Percentiles rank a stretch among this genome's conserved stretches.
Conservation (phyloP, 352 stramenopile genomes). For the Phytophthora palmivora region DNA sequence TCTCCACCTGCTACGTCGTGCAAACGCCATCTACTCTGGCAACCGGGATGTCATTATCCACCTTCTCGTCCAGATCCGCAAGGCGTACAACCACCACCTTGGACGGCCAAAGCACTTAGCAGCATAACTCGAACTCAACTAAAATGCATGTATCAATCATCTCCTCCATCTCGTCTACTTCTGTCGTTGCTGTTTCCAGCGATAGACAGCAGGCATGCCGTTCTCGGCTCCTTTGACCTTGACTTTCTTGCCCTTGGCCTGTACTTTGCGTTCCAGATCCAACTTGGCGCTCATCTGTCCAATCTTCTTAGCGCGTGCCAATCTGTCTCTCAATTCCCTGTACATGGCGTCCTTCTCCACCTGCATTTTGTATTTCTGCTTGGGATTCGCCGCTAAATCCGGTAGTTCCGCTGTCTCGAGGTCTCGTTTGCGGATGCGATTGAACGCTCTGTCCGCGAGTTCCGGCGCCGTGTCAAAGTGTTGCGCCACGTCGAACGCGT, state of each 20-base stretch:
- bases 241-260: constrained; percentile 83
- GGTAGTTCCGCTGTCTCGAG: constrained; percentile 56
- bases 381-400: constrained; percentile 36
- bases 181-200: constrained; percentile 90
- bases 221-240: constrained; percentile 82
- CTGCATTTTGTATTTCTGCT: constrained; percentile 61
- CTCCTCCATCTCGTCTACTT: constrained; percentile 49
- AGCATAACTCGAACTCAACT: constrained; percentile 11
- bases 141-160: constrained; percentile 29
- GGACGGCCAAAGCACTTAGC: constrained; percentile 6
- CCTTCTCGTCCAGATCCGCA: constrained; percentile 56
- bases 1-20: constrained; percentile 50
- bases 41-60: constrained; percentile 44
- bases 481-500: constrained; percentile 89
- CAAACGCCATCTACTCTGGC: constrained; percentile 48
- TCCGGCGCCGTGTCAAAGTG: constrained; percentile 93
- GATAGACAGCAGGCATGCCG: constrained; percentile 82
- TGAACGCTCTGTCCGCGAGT: constrained; percentile 74
- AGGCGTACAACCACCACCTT: constrained; percentile 42
- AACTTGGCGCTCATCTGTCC: constrained; percentile 76
- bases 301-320: constrained; percentile 77
- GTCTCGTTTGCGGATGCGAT: constrained; percentile 71
- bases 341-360: constrained; percentile 75
- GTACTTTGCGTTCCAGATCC: constrained; percentile 85
- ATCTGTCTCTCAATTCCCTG: constrained; percentile 66